Conservation (phyloP, 305 asterid species). For the Fraxinus floribunda region DNA sequence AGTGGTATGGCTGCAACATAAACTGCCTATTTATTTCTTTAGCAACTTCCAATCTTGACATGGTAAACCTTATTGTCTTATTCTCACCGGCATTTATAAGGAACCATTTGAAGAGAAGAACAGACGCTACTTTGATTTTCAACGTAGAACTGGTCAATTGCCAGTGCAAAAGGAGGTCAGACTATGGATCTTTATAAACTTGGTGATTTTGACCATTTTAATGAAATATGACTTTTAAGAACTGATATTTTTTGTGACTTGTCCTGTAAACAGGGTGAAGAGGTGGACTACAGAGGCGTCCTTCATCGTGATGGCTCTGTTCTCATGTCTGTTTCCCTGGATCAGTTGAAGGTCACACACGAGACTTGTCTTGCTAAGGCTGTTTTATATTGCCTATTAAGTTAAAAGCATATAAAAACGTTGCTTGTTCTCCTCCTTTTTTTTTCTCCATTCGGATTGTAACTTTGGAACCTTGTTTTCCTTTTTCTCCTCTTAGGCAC, state of each 20-base stretch:
- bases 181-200: not conserved
- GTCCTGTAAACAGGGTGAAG: conserved; percentile 72
- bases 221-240: conserved; percentile 13
- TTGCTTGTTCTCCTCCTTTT: not conserved
- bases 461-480: conserved; percentile 10
- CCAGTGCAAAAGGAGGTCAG: conserved; percentile 91
- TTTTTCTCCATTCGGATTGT: not conserved
- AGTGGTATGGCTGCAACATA: conserved; percentile 63
- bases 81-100: conserved; percentile 40
- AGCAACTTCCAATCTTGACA: conserved; percentile 20
- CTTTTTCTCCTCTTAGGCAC: conserved; percentile 48
- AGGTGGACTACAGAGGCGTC: conserved; percentile 91
- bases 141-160: conserved; percentile 89
- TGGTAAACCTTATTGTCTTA: not conserved
- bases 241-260: conserved; percentile 9
- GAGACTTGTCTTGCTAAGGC: conserved; percentile 2
- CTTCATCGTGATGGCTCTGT: conserved; percentile 99
- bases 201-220: not conserved
- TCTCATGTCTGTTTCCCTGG: conserved; percentile 84
- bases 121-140: conserved; percentile 92
- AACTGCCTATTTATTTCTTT: conserved; percentile 14
- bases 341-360: conserved; percentile 80
- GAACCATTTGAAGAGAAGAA: conserved; percentile 89
- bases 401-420: not conserved
- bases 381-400: not conserved